Evolutionary conservation across 1,284 basidiomycete species (phyloP), one percentile per base, ranked within the genome.

Genomic region (Ganoderma lucidum): DNA sequence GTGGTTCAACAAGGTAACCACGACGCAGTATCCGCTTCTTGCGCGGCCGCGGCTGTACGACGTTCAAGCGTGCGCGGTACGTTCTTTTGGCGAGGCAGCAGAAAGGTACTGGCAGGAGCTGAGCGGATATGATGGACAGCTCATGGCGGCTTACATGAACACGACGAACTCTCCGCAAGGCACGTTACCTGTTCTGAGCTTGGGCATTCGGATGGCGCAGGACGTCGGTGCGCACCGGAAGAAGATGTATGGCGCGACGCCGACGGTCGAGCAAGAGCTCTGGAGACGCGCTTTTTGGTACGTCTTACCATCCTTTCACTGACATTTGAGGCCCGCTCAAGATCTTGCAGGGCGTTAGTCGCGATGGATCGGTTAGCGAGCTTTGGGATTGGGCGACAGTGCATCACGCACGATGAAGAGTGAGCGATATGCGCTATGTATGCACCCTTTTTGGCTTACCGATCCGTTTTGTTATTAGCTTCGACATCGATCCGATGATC

Each of bases 391-490:
- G 96, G 95, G 8, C 83, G 95, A 23, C 93, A 94, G 0, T 91
- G 93, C 76, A 91, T 91, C 1, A 89, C 96, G 48, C 92, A 95
- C 66, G 94, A 96, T 69, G 93, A 95, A 77, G 95, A 96, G 93
- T 93, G 73, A 30, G 89, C 82, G 32, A n/a, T 53, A 17, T 61
- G 56, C 15, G 19, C 17, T 17, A 39, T 41, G 15, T 32, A 42
- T 28, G 4, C 12, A 10, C 5, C n/a, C 2, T 14, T 17, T 28
- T 58, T 32, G 23, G 8, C 35, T 39, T 23, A n/a, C 30, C 14
- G 2, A 60, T 32, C 17, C 10, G 42, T 35, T 45, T 15, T 32
- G 1, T 39, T 51, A 87, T 39, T 55, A 87, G 86, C 73, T 87
- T 90, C 72, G 90, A 92, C 72, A 81, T 88, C 5, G 88, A 88